Conservation (phyloP, 2,329 filamentous ascomycete genomes). For the Ambrosiella cleistominuta region DNA sequence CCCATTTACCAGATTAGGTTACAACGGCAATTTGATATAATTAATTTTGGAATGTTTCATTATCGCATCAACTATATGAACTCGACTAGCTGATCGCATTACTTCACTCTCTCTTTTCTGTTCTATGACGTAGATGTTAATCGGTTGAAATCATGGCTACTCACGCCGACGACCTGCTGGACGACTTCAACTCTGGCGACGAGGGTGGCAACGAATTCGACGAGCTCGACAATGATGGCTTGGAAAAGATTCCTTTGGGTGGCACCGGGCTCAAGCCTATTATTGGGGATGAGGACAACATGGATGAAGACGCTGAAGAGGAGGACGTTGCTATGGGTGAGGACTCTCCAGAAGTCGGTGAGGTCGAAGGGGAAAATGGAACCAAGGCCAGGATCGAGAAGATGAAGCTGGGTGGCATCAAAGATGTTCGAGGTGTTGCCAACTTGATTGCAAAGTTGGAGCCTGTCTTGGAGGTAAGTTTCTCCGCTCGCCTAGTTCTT, state of each 20-base stretch:
- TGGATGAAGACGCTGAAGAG: conserved; percentile 38
- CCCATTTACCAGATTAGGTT: neutral
- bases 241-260: conserved; percentile 21
- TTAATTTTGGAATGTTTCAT: neutral
- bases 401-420: conserved; percentile 56
- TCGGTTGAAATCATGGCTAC: conserved; percentile 54
- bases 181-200: conserved; percentile 48
- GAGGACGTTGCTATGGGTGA: conserved; percentile 32
- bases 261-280: conserved; percentile 36
- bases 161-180: conserved; percentile 77
- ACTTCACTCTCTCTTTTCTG: neutral
- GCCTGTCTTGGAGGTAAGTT: conserved; percentile 65
- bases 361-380: conserved; percentile 47
- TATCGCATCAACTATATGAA: neutral
- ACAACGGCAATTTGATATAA: neutral
- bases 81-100: neutral
- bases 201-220: conserved; percentile 21
- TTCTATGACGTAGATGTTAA: neutral
- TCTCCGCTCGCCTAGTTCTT: neutral
- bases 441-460: conserved; percentile 66
- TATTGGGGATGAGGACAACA: conserved; percentile 32
- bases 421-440: conserved; percentile 65
- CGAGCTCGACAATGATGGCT: neutral
- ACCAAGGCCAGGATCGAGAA: conserved; percentile 51
- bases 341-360: conserved; percentile 38